These are phyloP conservation scores for Imleria badia DNA, from an alignment of 768 basidiomycete genomes.

Conservation along the genomic window DNA sequence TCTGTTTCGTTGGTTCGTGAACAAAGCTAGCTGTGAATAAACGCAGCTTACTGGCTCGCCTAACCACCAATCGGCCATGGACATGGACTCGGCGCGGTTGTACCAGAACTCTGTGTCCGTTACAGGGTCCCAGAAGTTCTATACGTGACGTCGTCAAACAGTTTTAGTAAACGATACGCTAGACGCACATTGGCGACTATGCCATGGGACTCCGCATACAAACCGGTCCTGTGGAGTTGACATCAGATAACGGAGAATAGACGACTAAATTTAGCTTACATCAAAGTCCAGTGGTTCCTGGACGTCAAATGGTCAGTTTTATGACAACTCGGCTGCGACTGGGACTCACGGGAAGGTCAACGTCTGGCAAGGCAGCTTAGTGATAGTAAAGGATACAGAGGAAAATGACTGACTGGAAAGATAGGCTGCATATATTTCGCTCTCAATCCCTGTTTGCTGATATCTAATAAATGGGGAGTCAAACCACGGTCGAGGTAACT, in stretches of 20 bases:
- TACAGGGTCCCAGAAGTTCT: constrained; percentile 88
- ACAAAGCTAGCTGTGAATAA: neutral
- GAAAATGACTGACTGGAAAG: constrained; percentile 72
- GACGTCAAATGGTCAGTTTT: neutral
- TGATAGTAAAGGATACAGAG: neutral
- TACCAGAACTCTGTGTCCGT: constrained; percentile 68
- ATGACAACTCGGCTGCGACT: neutral
- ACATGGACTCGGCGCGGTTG: constrained; percentile 56
- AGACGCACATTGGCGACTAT: constrained; percentile 79
- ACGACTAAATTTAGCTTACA: constrained; percentile 45
- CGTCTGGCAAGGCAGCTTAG: constrained; percentile 46
- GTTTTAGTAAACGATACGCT: neutral
- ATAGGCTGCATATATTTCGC: constrained; percentile 87
- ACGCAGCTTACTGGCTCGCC: constrained; percentile 79
- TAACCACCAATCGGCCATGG: constrained; percentile 78
- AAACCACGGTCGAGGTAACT: constrained; percentile 85
- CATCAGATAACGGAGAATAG: neutral
- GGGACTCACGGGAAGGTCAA: constrained; percentile 82
- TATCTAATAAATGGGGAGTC: constrained; percentile 78
- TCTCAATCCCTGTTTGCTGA: constrained; percentile 79
- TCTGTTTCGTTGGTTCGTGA: constrained; percentile 41
- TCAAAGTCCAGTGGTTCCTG: constrained; percentile 88
- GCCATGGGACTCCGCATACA: constrained; percentile 87
- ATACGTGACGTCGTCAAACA: neutral
- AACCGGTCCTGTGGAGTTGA: constrained; percentile 68